A percentile compares a stretch with the other conserved stretches of the same genome.
Conservation (phyloP, 208 protist species). For the Leptomonas pyrrhocoris region DNA sequence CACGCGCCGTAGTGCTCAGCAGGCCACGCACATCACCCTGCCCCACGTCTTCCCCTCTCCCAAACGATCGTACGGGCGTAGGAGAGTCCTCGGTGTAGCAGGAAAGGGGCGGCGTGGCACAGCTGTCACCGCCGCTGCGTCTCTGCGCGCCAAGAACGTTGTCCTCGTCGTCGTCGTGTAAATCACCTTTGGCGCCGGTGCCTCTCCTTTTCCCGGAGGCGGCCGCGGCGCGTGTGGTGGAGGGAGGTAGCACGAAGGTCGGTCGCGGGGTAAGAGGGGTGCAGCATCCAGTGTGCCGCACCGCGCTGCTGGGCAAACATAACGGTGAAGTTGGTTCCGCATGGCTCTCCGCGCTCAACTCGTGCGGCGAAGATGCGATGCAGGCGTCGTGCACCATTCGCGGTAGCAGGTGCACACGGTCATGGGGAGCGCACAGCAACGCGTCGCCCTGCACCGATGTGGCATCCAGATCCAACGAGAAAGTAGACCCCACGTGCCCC, state of each 20-base stretch:
- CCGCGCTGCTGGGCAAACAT: background rate
- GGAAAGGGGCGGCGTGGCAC: background rate
- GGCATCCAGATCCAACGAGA: background rate
- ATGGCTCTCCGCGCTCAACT: background rate
- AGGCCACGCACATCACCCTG: background rate
- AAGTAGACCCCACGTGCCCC: background rate
- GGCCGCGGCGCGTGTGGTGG: background rate
- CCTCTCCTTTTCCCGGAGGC: background rate
- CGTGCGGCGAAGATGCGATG: background rate
- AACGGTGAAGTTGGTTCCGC: slow-evolving; percentile 3
- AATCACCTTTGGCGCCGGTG: too few relatives aligned
- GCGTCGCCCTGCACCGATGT: background rate
- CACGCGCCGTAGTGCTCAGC: background rate
- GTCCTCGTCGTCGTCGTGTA: background rate
- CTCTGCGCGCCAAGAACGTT: too few relatives aligned
- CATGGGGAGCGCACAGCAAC: background rate
- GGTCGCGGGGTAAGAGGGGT: background rate
- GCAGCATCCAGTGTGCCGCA: background rate
- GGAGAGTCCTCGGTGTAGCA: background rate
- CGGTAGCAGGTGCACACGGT: background rate
- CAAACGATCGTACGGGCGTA: background rate
- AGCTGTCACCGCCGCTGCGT: background rate
- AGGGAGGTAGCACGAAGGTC: slow-evolving; percentile 5
- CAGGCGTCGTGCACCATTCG: background rate
- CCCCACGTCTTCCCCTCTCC: background rate